Evolutionary conservation across 2,329 filamentous ascomycete genomes (phyloP).

Genomic region (Calonectria henricotiae): DNA sequence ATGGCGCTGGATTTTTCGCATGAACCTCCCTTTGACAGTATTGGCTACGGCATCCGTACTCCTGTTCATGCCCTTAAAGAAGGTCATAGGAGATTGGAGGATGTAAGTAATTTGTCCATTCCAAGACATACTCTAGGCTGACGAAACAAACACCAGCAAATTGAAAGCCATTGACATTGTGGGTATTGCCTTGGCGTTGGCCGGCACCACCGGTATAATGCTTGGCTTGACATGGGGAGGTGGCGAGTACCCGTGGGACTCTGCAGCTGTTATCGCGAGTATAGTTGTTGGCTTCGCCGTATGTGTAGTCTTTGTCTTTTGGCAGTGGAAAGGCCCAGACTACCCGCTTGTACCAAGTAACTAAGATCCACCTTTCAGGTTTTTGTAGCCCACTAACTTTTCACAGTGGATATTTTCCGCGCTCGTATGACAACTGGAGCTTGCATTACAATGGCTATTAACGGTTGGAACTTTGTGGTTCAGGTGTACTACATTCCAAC

Average conservation of each 20-base stretch:
- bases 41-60: neutral
- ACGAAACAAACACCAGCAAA: neutral
- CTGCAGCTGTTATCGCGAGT: conserved; percentile 69
- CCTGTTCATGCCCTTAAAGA: conserved; percentile 10
- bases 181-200: conserved; percentile 62
- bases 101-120: neutral
- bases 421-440: conserved; percentile 11
- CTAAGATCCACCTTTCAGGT: no score
- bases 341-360: conserved; percentile 8
- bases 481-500: conserved; percentile 8
- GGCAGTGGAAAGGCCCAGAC: conserved; percentile 13
- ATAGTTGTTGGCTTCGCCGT: conserved; percentile 65
- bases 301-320: neutral
- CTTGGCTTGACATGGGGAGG: conserved; percentile 74
- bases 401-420: neutral
- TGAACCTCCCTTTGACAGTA: conserved; percentile 16
- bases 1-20: conserved; percentile 18
- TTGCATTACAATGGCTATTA: conserved; percentile 14
- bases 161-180: conserved; percentile 11
- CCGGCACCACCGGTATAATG: conserved; percentile 64
- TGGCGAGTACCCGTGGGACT: conserved; percentile 71
- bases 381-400: neutral
- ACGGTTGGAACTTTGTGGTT: conserved; percentile 13
- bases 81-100: conserved; percentile 6
- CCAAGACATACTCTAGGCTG: neutral